Evolutionary conservation across 1,284 basidiomycete species (phyloP), one percentile per base, ranked within the genome.

Genomic region (Ustilago loliicola): DNA sequence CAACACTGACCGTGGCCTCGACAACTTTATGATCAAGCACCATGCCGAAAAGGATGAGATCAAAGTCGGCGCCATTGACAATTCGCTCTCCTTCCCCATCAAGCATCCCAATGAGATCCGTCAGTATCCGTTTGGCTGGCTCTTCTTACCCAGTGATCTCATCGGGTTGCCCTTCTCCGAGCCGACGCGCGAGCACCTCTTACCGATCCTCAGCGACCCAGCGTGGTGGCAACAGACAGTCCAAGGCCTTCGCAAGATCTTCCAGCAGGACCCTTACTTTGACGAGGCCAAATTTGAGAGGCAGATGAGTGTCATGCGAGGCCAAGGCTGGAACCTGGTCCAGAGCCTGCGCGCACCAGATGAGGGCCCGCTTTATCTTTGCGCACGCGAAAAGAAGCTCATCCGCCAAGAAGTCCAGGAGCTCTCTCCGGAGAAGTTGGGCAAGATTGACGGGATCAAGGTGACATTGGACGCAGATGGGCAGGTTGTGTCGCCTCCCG

Each of bases 161-260:
- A 94, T 96, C 80, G 84, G 84, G 1, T 78, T 81, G 59, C 96
- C 95, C 9, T 86, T 87, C 86, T 93, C 93, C 75, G 90, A 92
- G 76, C 90, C 91, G 84, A 95, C 94, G 1, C 89, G 94, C 29
- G 90, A 91, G 57, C 92, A 94, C 80, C 94, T 96, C 85, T 87
- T 96, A 57, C 92, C 93, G 0, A 87, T 94, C 32, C 87, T 97
- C 47, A 93, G 92, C 10, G 92, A 91, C 8, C 94, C 93, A 77
- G 83, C 88, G 4, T 97, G 95, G 95, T 97, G 95, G 95, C 90
- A 93, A 77, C 91, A 94, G 83, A 95, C 94, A 4, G 93, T 91
- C 1, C 91, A 89, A 73, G 91, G 94, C 76, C 88, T 96, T 8
- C 88, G 92, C 67, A 91, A 91, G 76, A 83, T 95, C 23, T 95